Evolutionary conservation across 2,329 filamentous ascomycete genomes (phyloP).

Genomic region (Ilyonectria destructans): DNA sequence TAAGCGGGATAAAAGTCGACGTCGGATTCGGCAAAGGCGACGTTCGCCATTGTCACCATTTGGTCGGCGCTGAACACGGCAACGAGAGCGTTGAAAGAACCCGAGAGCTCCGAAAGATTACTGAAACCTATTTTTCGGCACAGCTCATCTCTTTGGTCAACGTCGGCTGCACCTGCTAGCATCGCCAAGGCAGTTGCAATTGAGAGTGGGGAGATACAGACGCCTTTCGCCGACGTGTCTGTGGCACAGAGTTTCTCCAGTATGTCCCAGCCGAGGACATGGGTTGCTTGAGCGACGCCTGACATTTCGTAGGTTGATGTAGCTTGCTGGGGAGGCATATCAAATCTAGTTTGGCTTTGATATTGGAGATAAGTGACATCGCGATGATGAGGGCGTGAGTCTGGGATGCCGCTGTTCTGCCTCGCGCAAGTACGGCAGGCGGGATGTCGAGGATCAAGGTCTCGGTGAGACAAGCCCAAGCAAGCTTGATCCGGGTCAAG

Average conservation of each 20-base stretch:
- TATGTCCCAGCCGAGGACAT: slow-evolving; percentile 7
- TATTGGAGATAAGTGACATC: too few species aligned
- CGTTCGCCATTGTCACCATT: slow-evolving; percentile 6
- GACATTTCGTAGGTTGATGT: background rate
- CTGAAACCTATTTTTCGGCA: background rate
- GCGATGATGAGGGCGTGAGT: too few species aligned
- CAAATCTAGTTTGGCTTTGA: too few species aligned
- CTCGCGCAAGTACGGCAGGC: too few species aligned
- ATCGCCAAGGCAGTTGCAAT: background rate
- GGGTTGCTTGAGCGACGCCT: background rate
- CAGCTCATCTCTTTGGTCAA: background rate
- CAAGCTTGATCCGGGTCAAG: too few species aligned
- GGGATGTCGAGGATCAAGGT: too few species aligned
- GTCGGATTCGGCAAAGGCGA: background rate
- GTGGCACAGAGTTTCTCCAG: background rate
- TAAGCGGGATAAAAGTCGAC: background rate
- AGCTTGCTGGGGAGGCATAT: too few species aligned
- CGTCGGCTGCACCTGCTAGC: background rate
- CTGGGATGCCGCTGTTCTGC: too few species aligned
- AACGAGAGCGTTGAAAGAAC: background rate
- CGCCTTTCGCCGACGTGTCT: background rate
- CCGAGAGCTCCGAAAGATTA: slow-evolving; percentile 1
- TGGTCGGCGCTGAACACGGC: background rate
- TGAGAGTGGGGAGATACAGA: background rate
- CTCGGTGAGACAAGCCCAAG: too few species aligned